Conservation (phyloP, 2,329 filamentous ascomycete species). For the Hymenoscyphus fructigenus region DNA sequence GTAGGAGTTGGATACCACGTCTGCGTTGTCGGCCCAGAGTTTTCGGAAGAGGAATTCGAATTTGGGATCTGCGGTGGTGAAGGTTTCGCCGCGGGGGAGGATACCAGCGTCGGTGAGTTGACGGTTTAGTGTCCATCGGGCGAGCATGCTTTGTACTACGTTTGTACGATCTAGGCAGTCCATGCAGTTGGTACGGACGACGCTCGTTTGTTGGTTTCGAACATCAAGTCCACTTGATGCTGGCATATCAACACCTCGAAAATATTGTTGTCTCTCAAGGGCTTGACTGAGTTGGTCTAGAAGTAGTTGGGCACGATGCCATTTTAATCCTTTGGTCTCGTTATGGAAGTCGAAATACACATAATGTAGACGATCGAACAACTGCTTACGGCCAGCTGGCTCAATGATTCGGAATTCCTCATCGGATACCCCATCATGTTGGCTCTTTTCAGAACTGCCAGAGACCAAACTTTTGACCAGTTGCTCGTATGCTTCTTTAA, state of each 20-base stretch:
- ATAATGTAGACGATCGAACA: conserved; percentile 87
- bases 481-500: conserved; percentile 93
- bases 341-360: conserved; percentile 98
- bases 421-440: conserved; percentile 64
- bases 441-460: conserved; percentile 62
- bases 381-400: conserved; percentile 52
- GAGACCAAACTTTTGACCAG: conserved; percentile 76
- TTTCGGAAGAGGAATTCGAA: conserved; percentile 96
- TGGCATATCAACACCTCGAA: conserved; percentile 85
- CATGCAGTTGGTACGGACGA: conserved; percentile 98
- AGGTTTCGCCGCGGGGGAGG: conserved; percentile 71
- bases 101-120: conserved; percentile 85
- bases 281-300: conserved; percentile 78
- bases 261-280: conserved; percentile 81
- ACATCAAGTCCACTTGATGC: conserved; percentile 76
- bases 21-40: conserved; percentile 97
- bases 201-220: conserved; percentile 77
- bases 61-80: conserved; percentile 68
- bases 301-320: conserved; percentile 86
- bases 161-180: conserved; percentile 98
- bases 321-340: conserved; percentile 92
- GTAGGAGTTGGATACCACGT: conserved; percentile 89
- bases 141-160: conserved; percentile 96
- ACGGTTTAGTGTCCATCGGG: conserved; percentile 81
- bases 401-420: conserved; percentile 85